Conservation (phyloP, 768 basidiomycete species). For the Termitomyces bulborhizus region DNA sequence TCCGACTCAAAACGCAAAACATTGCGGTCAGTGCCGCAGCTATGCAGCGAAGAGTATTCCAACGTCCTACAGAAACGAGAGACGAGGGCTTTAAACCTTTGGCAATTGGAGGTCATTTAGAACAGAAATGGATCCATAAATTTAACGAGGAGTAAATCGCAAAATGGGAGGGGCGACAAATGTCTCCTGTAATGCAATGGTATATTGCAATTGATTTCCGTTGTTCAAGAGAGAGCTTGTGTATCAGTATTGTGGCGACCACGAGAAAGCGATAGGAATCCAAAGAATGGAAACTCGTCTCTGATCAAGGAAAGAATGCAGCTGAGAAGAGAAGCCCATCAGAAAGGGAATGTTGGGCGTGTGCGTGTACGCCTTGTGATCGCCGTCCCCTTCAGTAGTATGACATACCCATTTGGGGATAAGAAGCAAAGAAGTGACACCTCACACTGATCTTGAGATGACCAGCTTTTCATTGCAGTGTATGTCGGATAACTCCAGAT, state of each 20-base stretch:
- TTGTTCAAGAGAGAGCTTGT: not conserved
- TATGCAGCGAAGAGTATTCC: constrained; percentile 30
- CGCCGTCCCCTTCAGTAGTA: not conserved
- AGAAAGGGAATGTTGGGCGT: not conserved
- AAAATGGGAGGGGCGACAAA: not conserved
- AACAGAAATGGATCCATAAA: not conserved
- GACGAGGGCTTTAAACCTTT: constrained; percentile 19
- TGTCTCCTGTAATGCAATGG: not conserved
- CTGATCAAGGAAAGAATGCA: not conserved
- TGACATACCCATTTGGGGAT: not conserved
- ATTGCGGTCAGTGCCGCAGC: constrained; percentile 39
- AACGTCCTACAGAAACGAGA: constrained; percentile 30
- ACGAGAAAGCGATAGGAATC: not conserved
- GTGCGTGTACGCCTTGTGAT: not conserved
- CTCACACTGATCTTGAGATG: not conserved
- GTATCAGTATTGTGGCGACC: not conserved
- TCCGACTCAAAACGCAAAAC: constrained; percentile 13
- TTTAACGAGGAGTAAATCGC: not conserved
- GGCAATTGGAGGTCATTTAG: not conserved
- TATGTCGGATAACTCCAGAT: not conserved
- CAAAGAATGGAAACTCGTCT: too few relatives aligned
- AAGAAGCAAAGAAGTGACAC: not conserved
- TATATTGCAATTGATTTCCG: not conserved
- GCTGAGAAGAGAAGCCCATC: not conserved
- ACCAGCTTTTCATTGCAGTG: not conserved